phyloP scores from a whole-genome alignment of 331 rosid species.

The Saraca asoca region DNA sequence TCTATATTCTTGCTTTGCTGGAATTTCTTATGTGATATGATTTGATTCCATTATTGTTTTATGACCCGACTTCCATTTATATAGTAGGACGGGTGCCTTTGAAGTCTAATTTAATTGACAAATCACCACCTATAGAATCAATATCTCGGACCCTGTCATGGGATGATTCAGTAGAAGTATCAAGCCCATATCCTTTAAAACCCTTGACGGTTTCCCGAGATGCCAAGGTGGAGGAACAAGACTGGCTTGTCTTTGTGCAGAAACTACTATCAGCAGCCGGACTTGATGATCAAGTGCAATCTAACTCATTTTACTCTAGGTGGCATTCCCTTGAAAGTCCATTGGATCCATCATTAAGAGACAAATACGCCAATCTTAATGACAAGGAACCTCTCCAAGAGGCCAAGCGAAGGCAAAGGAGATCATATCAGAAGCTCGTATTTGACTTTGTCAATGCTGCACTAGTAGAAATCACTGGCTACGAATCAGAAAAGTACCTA shows the following conservation, averaged over 20 bases:
- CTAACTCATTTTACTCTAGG: slow-evolving; percentile 44
- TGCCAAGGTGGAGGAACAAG: slow-evolving; percentile 57
- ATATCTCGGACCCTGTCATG: slow-evolving; percentile 81
- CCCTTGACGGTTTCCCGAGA: slow-evolving; percentile 52
- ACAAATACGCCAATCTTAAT: slow-evolving; percentile 51
- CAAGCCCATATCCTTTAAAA: slow-evolving; percentile 52
- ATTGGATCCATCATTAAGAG: slow-evolving; percentile 81
- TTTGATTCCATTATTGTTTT: slow-evolving; percentile 9
- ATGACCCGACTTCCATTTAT: slow-evolving; percentile 20
- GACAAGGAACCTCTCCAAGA: slow-evolving; percentile 63
- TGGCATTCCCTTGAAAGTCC: slow-evolving; percentile 79
- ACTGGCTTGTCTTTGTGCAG: slow-evolving; percentile 40
- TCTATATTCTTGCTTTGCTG: slow-evolving; percentile 29
- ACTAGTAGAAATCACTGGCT: slow-evolving; percentile 59
- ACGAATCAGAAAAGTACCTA: slow-evolving; percentile 41
- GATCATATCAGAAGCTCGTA: slow-evolving; percentile 73
- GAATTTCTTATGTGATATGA: background rate
- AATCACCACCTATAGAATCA: slow-evolving; percentile 94
- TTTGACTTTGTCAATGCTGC: slow-evolving; percentile 71
- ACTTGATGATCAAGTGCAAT: slow-evolving; percentile 52
- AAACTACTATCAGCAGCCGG: slow-evolving; percentile 67
- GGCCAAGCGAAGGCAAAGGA: slow-evolving; percentile 69
- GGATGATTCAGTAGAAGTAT: slow-evolving; percentile 64
- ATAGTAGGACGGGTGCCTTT: slow-evolving; percentile 48
- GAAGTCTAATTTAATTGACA: slow-evolving; percentile 87